Conservation (phyloP, 2,329 filamentous ascomycete genomes). For the Acarospora socialis region DNA sequence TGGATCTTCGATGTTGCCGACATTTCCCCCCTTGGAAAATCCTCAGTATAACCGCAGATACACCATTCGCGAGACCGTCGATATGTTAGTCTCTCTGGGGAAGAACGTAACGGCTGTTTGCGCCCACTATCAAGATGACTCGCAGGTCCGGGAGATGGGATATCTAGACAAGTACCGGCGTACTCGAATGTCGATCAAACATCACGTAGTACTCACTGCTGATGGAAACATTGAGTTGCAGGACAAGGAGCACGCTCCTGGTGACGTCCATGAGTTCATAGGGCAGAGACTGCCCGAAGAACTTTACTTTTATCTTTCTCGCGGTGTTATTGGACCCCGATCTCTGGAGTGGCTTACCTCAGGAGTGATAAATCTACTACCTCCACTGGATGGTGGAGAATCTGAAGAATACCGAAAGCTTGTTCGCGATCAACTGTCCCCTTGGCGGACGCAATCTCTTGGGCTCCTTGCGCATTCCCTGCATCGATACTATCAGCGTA, state of each 20-base stretch:
- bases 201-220: conserved; percentile 68
- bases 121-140: conserved; percentile 63
- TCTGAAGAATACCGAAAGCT: conserved; percentile 70
- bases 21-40: conserved; percentile 64
- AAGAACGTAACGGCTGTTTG: conserved; percentile 62
- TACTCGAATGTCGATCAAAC: conserved; percentile 70
- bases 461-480: conserved; percentile 66
- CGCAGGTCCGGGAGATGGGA: conserved; percentile 53
- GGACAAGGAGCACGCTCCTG: conserved; percentile 58
- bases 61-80: conserved; percentile 62
- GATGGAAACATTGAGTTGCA: conserved; percentile 66
- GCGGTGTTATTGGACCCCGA: conserved; percentile 63
- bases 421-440: conserved; percentile 58
- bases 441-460: conserved; percentile 61
- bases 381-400: conserved; percentile 73
- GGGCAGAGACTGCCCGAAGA: conserved; percentile 83
- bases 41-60: conserved; percentile 40
- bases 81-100: conserved; percentile 52
- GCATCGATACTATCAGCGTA: conserved; percentile 70
- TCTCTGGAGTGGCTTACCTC: conserved; percentile 72
- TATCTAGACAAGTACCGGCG: conserved; percentile 82
- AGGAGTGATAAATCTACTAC: conserved; percentile 59
- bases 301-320: conserved; percentile 77
- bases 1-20: conserved; percentile 64
- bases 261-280: conserved; percentile 77